Evolutionary conservation across 2,329 filamentous ascomycete genomes (phyloP), one percentile per base, ranked within the genome.

Genomic region (Thelonectria discophora): DNA sequence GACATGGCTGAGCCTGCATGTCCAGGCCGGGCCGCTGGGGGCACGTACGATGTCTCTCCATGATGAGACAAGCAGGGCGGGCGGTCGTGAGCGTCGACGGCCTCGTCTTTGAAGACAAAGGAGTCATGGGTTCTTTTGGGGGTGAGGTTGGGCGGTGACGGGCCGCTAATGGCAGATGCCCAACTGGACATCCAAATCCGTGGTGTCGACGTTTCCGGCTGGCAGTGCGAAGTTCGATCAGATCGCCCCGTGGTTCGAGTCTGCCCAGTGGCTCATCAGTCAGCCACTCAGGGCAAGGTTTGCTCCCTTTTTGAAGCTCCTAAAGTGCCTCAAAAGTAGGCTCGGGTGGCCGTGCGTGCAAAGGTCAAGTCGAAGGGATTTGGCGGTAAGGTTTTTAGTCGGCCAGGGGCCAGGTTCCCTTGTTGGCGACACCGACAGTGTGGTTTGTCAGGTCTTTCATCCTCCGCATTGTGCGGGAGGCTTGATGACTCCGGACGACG

Each of bases 161-260:
- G 50, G 21, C 24, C 42, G 43, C 43, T 30, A 47, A 21, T 50
- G 50, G 27, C 55, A 63, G 49, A 58, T 65, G 61, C 63, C 64
- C 63, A 60, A 63, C 63, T 50, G 11, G 46, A 49, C 24, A 20
- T 27, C 27, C n/a, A 24, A 49, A 8, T 49, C 24, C 46, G 65
- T 50, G 54, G 58, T 46, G 47, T 27, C 42, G 63, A 60, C 52
- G 61, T 45, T 69, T 63, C 60, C 50, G 58, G 60, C 60, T 60
- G 64, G 64, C 45, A 55, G 54, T 65, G 62, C 60, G 65, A 59
- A 51, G 50, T 32, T 48, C 51, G 48, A 68, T 60, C 56, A 55
- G 61, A 68, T 64, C 53, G 65, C 60, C 56, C 62, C 51, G 52
- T 70, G 64, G 69, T 66, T 60, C 60, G 62, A 64, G 69, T 59